These are phyloP conservation scores for Raphanus sativus DNA, from an alignment of 345 rosid genomes.

Conservation along the genomic window DNA sequence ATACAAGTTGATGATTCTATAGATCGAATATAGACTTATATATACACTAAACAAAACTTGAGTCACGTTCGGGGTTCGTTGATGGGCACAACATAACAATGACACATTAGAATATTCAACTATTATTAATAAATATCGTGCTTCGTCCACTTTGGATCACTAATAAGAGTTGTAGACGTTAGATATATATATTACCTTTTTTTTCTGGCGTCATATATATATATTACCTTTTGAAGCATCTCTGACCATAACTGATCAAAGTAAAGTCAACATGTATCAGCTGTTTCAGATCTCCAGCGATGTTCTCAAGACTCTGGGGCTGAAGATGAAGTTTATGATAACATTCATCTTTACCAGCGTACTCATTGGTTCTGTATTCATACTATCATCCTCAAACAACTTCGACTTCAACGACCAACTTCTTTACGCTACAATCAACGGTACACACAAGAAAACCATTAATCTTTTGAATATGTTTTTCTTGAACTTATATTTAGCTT, in stretches of 20 bases:
- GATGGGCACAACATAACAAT: constrained; percentile 30
- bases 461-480: background rate
- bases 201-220: too few relatives aligned
- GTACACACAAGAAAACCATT: background rate
- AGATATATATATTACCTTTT: constrained; percentile 18
- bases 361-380: constrained; percentile 8
- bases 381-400: constrained; percentile 1
- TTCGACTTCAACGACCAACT: constrained; percentile 24
- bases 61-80: constrained; percentile 28
- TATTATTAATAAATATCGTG: background rate
- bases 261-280: constrained; percentile 27
- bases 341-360: background rate
- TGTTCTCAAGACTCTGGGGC: background rate
- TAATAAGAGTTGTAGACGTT: constrained; percentile 12
- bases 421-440: constrained; percentile 16
- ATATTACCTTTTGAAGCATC: constrained; percentile 23
- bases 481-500: background rate
- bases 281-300: constrained; percentile 30
- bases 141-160: background rate
- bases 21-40: constrained; percentile 15
- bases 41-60: constrained; percentile 6
- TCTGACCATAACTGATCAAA: constrained; percentile 1
- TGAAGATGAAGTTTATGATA: constrained; percentile 30
- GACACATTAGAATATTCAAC: constrained; percentile 18
- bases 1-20: constrained; percentile 23